Evolutionary conservation across 495 filamentous ascomycete species (phyloP).

Genomic region (Parachaetomium inaequale): DNA sequence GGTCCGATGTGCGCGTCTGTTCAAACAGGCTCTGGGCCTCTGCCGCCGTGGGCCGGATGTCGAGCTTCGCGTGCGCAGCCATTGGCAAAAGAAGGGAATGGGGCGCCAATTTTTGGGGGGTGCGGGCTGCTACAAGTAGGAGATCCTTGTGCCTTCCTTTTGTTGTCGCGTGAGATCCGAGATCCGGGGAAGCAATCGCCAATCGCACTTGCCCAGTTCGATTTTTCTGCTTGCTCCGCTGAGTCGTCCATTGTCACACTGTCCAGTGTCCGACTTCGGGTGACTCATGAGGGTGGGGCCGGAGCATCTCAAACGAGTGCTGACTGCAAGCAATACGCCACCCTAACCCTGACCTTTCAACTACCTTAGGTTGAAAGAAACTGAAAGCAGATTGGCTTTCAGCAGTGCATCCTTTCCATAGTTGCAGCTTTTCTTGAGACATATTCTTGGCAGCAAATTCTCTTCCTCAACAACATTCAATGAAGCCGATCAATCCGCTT

Average conservation of each 20-base stretch:
- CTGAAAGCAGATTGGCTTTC: not conserved
- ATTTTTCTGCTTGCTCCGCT: slow-evolving; percentile 7
- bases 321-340: not conserved
- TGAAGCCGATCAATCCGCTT: no score
- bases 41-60: slow-evolving; percentile 26
- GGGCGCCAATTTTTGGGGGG: not conserved
- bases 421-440: no score
- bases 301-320: not conserved
- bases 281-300: slow-evolving; percentile 10
- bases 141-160: not conserved
- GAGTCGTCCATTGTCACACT: slow-evolving; percentile 7
- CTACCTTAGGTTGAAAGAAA: no score
- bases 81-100: slow-evolving; percentile 8
- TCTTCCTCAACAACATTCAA: no score
- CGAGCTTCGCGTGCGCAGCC: slow-evolving; percentile 26
- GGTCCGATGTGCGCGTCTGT: slow-evolving; percentile 22
- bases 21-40: slow-evolving; percentile 31
- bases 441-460: no score
- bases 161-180: not conserved
- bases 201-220: not conserved
- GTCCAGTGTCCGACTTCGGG: slow-evolving; percentile 14
- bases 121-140: not conserved
- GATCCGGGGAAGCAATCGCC: not conserved
- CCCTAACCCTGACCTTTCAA: slow-evolving; percentile 1
- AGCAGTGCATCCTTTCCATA: no score